Evolutionary conservation across 139 green algal species (phyloP).

Genomic region (Chlorella sp.): DNA sequence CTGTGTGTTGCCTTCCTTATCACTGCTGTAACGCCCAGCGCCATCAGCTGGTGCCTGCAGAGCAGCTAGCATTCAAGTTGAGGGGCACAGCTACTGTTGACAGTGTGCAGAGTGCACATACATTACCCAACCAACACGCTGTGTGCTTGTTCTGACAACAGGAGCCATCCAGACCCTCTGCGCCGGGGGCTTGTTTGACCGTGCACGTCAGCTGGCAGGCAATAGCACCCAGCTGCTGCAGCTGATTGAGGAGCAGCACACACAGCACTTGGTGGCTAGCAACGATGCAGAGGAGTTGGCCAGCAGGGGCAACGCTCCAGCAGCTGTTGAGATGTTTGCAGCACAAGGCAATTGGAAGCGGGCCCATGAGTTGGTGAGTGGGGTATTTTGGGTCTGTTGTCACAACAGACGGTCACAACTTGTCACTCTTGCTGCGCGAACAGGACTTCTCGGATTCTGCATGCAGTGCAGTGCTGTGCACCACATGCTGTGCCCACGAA

Average conservation of each 20-base stretch:
- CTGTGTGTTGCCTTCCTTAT: neutral
- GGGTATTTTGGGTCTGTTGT: too few species aligned
- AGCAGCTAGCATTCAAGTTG: neutral
- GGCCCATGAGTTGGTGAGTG: too few species aligned
- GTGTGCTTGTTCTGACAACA: too few species aligned
- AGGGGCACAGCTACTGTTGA: neutral
- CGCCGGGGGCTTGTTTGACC: constrained; percentile 47
- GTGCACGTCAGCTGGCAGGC: constrained; percentile 39
- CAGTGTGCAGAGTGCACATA: constrained; percentile 40
- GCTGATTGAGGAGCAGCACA: constrained; percentile 61
- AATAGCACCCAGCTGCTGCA: constrained; percentile 41
- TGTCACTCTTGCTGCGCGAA: too few species aligned
- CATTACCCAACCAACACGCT: too few species aligned
- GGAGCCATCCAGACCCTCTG: too few species aligned
- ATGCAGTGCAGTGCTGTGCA: too few species aligned
- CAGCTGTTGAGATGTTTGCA: too few species aligned
- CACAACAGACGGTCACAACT: too few species aligned
- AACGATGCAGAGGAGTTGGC: constrained; percentile 46
- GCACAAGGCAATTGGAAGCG: too few species aligned
- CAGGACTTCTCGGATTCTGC: too few species aligned
- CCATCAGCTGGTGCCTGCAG: neutral
- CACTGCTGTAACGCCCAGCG: neutral
- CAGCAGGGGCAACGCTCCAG: constrained; percentile 20
- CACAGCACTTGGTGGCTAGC: constrained; percentile 39
- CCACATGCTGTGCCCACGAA: too few species aligned